Evolutionary conservation across 169 alveolate species (phyloP), one percentile per base, ranked within the genome.

Genomic region (Cyclospora cayetanensis): DNA sequence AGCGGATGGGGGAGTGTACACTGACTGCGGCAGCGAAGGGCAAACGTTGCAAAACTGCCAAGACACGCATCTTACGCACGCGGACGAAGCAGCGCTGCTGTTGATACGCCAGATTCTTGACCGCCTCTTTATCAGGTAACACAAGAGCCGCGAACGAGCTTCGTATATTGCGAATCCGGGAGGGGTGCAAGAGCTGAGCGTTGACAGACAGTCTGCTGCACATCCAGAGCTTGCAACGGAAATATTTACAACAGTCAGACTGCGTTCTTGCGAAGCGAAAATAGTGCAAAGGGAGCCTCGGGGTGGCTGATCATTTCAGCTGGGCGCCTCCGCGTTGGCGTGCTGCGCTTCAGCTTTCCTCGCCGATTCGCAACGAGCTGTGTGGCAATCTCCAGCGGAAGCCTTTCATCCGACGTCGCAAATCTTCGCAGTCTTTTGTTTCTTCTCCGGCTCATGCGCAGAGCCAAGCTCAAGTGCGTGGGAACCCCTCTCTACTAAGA

Each of bases 361-460:
- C 77, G 90, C 63, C 43, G 46, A 1, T 83, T 83, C 65, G 90
- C 46, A 15, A 25, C 35, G 34, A 83, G 90, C 31, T 83, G 90
- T 50, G 39, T 83, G 46, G 52, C 80, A 15, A 66, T 83, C 25
- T 83, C 80, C 80, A 55, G 65, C n/a, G 34, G 70, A 41, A 80
- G 90, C 27, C 80, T 83, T 25, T 52, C 37, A 53, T 42, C 29
- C 77, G 79, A 55, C 55, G 90, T 60, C 31, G 80, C 25, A 12
- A 83, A 83, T n/a, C 46, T 83, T 39, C 12, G 46, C 11, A 66
- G 79, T 20, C 70, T 83, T 22, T 65, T 83, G 34, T 39, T 83
- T 55, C 70, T 83, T 50, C 90, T 83, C 70, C 70, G 72, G n/a
- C 90, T 52, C 25, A 25, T 35, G 77, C 82, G 82, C 5, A 29